phyloP scores from a whole-genome alignment of 108 stramenopile species.

The Asterionellopsis glacialis region DNA sequence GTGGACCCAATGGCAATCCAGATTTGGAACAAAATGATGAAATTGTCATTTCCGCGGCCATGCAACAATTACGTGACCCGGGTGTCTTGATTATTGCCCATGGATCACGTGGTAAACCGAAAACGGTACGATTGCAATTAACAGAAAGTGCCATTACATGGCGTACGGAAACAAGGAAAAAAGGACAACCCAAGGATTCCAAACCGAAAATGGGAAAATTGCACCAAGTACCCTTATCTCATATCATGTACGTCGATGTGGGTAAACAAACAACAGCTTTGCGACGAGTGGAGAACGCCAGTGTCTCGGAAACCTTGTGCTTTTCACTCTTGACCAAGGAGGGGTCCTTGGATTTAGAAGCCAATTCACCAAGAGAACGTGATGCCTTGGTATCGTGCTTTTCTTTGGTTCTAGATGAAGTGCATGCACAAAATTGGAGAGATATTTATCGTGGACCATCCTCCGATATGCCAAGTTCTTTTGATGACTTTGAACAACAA shows the following conservation, averaged over 20 bases:
- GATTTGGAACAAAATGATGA: conserved; percentile 75
- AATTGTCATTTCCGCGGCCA: conserved; percentile 73
- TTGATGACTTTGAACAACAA: conserved; percentile 64
- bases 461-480: conserved; percentile 82
- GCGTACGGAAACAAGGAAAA: conserved; percentile 80
- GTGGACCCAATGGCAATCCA: too few relatives aligned
- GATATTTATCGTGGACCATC: conserved; percentile 82
- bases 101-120: conserved; percentile 78
- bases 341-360: conserved; percentile 79
- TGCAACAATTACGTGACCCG: conserved; percentile 82
- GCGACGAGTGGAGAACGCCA: conserved; percentile 77
- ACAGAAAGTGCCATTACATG: conserved; percentile 80
- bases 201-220: conserved; percentile 84
- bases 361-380: conserved; percentile 67
- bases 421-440: conserved; percentile 87
- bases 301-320: conserved; percentile 65
- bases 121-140: conserved; percentile 72
- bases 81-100: conserved; percentile 81
- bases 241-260: conserved; percentile 88
- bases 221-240: conserved; percentile 77
- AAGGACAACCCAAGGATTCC: conserved; percentile 25
- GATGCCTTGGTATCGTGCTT: conserved; percentile 84
- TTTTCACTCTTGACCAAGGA: conserved; percentile 84
- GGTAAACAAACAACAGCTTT: conserved; percentile 85
- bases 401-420: conserved; percentile 79